Evolutionary conservation across 2,329 filamentous ascomycete species (phyloP).

Genomic region (Xylariaceae sp.): DNA sequence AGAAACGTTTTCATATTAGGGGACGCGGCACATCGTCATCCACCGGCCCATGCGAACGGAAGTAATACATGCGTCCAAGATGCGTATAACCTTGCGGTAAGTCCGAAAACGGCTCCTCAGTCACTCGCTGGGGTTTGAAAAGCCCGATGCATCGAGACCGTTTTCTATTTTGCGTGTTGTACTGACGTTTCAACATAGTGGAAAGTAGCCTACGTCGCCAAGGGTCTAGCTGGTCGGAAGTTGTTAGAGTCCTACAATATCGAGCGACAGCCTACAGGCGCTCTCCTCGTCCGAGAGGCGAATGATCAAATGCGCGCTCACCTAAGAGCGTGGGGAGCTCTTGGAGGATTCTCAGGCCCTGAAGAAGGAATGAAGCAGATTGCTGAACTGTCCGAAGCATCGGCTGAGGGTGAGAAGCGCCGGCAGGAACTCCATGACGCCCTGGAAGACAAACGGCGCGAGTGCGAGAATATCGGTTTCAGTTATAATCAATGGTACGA

Average conservation of each 20-base stretch:
- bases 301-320: conserved; percentile 56
- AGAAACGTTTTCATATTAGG: conserved; percentile 50
- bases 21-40: conserved; percentile 56
- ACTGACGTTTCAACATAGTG: conserved; percentile 28
- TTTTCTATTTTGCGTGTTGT: no score
- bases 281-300: conserved; percentile 44
- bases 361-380: conserved; percentile 35
- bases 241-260: conserved; percentile 41
- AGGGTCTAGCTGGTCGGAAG: conserved; percentile 32
- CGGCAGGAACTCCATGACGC: conserved; percentile 36
- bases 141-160: no score
- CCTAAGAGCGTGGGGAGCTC: conserved; percentile 38
- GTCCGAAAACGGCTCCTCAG: neutral
- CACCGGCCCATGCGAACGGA: conserved; percentile 53
- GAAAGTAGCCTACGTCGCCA: conserved; percentile 49
- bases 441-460: conserved; percentile 48
- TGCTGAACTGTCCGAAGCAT: conserved; percentile 33
- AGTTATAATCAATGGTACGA: conserved; percentile 48
- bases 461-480: conserved; percentile 38
- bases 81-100: conserved; percentile 47
- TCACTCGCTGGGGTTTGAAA: no score
- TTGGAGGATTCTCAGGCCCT: conserved; percentile 39
- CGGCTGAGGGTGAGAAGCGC: conserved; percentile 31
- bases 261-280: conserved; percentile 49
- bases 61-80: conserved; percentile 58